phyloP scores from a whole-genome alignment of 1,139 yeast genomes.

The Kurtzmaniella quercitrusa region DNA sequence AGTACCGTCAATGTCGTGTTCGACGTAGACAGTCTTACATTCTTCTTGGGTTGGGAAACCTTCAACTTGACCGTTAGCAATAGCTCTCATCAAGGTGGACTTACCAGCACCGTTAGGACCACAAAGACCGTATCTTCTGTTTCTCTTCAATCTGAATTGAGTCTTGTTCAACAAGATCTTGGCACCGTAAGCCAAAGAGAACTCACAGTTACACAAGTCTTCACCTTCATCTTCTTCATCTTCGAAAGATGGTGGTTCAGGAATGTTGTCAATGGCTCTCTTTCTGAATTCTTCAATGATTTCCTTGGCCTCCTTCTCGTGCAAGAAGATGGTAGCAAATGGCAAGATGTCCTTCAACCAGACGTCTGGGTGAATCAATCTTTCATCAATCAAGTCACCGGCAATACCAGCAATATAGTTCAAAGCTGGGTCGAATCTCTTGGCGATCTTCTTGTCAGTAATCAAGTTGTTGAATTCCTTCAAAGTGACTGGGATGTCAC shows the following conservation, averaged over 20 bases:
- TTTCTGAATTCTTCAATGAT: constrained; percentile 92
- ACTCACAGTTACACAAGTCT: constrained; percentile 99
- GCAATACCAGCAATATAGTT: constrained; percentile 92
- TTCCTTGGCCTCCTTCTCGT: constrained; percentile 87
- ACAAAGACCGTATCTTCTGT: constrained; percentile 99
- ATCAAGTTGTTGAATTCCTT: constrained; percentile 74
- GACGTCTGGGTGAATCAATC: constrained; percentile 87
- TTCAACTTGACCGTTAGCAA: constrained; percentile 99
- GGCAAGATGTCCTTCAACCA: constrained; percentile 90
- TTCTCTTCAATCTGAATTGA: constrained; percentile 98
- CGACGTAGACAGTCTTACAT: constrained; percentile 98
- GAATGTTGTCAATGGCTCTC: constrained; percentile 96
- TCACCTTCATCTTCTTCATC: constrained; percentile 99
- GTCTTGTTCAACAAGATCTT: constrained; percentile 99
- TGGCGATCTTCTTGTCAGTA: constrained; percentile 62
- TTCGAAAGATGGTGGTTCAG: constrained; percentile 91
- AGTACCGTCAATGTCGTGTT: constrained; percentile 98
- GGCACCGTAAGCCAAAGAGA: constrained; percentile 99
- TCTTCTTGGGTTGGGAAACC: constrained; percentile 99
- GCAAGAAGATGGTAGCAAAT: constrained; percentile 92
- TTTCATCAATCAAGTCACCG: constrained; percentile 98
- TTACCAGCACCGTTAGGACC: constrained; percentile 99
- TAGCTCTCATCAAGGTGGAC: constrained; percentile 99
- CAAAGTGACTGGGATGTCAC: constrained; percentile 87
- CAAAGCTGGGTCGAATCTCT: constrained; percentile 74